These are phyloP conservation scores for Arabis alpina DNA, from an alignment of 345 rosid species.

Conservation along the genomic window DNA sequence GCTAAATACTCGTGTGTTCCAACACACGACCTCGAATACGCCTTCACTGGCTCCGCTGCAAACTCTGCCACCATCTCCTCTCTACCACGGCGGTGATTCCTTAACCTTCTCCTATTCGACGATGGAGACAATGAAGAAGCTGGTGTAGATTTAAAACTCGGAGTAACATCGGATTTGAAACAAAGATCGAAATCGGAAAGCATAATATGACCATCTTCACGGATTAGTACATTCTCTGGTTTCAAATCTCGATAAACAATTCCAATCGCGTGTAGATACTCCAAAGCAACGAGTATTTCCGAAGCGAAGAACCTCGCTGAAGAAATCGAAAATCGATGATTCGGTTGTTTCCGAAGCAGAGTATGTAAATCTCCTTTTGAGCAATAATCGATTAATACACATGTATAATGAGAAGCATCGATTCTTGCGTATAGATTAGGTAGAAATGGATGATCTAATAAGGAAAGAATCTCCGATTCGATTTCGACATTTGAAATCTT, in stretches of 20 bases:
- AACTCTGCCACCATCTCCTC: constrained; percentile 59
- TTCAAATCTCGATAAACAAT: constrained; percentile 84
- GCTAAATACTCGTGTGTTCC: constrained; percentile 96
- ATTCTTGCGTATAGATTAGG: constrained; percentile 79
- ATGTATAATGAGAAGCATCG: constrained; percentile 77
- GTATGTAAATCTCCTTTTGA: constrained; percentile 89
- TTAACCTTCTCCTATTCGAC: too few relatives aligned
- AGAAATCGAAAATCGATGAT: constrained; percentile 58
- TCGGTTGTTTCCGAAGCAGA: constrained; percentile 71
- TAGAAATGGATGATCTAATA: constrained; percentile 79
- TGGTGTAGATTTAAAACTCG: too few relatives aligned
- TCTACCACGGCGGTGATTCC: background rate
- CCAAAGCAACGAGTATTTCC: constrained; percentile 75
- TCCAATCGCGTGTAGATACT: constrained; percentile 85
- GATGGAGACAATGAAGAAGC: too few relatives aligned
- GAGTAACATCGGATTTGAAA: constrained; percentile 62
- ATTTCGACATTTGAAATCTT: constrained; percentile 62
- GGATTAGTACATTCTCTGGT: constrained; percentile 87
- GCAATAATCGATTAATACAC: constrained; percentile 85
- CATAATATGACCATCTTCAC: constrained; percentile 84
- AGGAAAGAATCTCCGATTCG: constrained; percentile 71
- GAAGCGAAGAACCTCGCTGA: constrained; percentile 75
- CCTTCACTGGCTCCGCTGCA: constrained; percentile 70
- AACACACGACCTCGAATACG: constrained; percentile 69
- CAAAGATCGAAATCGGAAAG: constrained; percentile 85